Conservation (phyloP, 2,329 filamentous ascomycete genomes). For the Aspergillus novoparasiticus region DNA sequence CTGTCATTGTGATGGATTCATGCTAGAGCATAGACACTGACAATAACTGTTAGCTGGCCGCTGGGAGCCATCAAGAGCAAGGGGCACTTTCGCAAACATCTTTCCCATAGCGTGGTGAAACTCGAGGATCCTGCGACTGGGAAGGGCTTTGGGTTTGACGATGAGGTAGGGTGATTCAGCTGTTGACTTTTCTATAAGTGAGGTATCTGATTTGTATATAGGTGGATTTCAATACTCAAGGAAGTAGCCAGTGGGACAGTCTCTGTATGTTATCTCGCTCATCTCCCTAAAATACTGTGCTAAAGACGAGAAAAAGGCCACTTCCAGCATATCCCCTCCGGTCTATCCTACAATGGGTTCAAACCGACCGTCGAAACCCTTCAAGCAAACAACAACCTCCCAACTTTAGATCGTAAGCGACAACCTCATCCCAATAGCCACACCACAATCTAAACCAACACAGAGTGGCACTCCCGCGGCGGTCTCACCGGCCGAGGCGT, state of each 20-base stretch:
- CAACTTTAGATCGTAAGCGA: conserved; percentile 24
- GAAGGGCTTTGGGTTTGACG: conserved; percentile 45
- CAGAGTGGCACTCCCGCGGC: conserved; percentile 44
- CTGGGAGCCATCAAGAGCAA: conserved; percentile 39
- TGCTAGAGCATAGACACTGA: conserved; percentile 1
- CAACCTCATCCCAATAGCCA: neutral
- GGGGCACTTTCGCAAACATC: conserved; percentile 35
- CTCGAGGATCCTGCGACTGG: conserved; percentile 29
- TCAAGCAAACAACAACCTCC: conserved; percentile 13
- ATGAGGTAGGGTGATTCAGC: conserved; percentile 34
- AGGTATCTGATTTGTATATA: neutral
- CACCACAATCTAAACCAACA: neutral
- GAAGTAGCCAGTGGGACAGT: conserved; percentile 50
- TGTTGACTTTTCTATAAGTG: too few relatives aligned
- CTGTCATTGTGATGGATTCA: neutral
- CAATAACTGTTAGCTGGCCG: conserved; percentile 15
- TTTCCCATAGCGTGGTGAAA: conserved; percentile 31
- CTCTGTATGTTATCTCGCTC: conserved; percentile 42
- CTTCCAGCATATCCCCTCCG: conserved; percentile 26
- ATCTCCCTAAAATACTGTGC: neutral
- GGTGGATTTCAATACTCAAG: conserved; percentile 51
- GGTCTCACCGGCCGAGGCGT: conserved; percentile 54
- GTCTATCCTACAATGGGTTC: conserved; percentile 35
- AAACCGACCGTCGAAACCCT: conserved; percentile 24
- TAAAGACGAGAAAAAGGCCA: conserved; percentile 16